Base-by-base conservation (phyloP, 345 rosid species). In the Rhodomyrtus tomentosa region DNA sequence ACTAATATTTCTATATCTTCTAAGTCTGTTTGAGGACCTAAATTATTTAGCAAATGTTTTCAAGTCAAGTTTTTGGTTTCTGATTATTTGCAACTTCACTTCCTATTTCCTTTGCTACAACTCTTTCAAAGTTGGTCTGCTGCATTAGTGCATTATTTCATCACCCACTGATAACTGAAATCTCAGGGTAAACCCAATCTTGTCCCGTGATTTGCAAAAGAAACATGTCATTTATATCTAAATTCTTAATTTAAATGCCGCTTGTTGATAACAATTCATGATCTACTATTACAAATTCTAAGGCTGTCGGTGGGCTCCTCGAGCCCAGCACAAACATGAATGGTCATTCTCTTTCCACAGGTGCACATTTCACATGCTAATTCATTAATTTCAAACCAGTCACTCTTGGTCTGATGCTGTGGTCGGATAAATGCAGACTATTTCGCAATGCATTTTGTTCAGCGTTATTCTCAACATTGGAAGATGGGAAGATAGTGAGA, bases 381-480 rank as follows among this genome's bases (percentile, higher is more conserved):
- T 62, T 59, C 22, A 62, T 62, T 62, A 40, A 62, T 32, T 62
- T 9, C 40, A 62, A 15, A n/a, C 74, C 22, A 15, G 74, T 62
- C 74, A 16, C 20, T 36, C 5, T 29, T 6, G 8, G 5, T 27
- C 48, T 13, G 9, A 68, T 82, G 56, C 6, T 21, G 22, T 7
- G 36, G 32, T 59, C 13, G 21, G 40, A 42, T 50, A 80, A 45
- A n/a, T 73, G 80, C 84, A 89, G 90, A 82, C 29, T 55, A 13
- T 24, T 85, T 4, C 73, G 48, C 55, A 14, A 38, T 40, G 85
- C 83, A 49, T 86, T 83, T 52, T 50, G 87, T 74, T 83, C 94
- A 7, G 89, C 86, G 48, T 86, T 89, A 88, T 85, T 89, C 62
- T 93, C 95, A 55, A 93, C 95, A 51, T 85, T 91, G 84, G 92